Conservation (phyloP, 2,329 filamentous ascomycete genomes). For the Metarhizium anisopliae region DNA sequence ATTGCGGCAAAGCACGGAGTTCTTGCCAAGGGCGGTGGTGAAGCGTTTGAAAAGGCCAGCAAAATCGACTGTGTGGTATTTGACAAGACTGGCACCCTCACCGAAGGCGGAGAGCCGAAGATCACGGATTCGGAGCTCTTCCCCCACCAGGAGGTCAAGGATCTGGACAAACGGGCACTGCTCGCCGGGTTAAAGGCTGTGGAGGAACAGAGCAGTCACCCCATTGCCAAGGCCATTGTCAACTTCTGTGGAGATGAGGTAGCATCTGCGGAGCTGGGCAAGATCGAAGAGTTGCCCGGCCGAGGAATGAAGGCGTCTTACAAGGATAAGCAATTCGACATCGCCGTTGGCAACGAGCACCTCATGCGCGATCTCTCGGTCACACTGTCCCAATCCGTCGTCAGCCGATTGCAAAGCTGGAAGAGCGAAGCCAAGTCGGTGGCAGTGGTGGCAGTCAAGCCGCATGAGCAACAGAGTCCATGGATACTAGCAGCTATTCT, state of each 20-base stretch:
- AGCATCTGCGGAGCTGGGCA: constrained; percentile 23
- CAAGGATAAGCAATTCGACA: constrained; percentile 29
- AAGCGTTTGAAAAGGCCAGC: constrained; percentile 79
- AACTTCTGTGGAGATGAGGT: constrained; percentile 43
- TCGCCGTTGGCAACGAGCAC: constrained; percentile 64
- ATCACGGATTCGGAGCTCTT: constrained; percentile 49
- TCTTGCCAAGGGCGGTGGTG: constrained; percentile 73
- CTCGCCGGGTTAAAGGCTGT: constrained; percentile 49
- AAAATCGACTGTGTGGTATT: constrained; percentile 72
- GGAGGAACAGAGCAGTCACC: constrained; percentile 67
- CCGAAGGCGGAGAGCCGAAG: constrained; percentile 60
- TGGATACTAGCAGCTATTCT: constrained; percentile 57
- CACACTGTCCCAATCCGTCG: constrained; percentile 24
- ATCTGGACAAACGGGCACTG: constrained; percentile 22
- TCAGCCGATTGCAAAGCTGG: constrained; percentile 41
- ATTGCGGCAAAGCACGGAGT: constrained; percentile 73
- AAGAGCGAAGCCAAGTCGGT: constrained; percentile 56
- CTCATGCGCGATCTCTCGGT: constrained; percentile 49
- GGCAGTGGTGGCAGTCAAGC: constrained; percentile 44
- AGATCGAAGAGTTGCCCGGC: constrained; percentile 60
- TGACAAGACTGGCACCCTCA: constrained; percentile 82
- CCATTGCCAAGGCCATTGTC: constrained; percentile 62
- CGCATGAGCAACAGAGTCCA: constrained; percentile 3
- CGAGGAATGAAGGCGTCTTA: constrained; percentile 58
- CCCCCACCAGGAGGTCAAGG: constrained; percentile 15